phyloP scores from a whole-genome alignment of 176 grass and related monocot genomes.

The Oryza glumipatula region DNA sequence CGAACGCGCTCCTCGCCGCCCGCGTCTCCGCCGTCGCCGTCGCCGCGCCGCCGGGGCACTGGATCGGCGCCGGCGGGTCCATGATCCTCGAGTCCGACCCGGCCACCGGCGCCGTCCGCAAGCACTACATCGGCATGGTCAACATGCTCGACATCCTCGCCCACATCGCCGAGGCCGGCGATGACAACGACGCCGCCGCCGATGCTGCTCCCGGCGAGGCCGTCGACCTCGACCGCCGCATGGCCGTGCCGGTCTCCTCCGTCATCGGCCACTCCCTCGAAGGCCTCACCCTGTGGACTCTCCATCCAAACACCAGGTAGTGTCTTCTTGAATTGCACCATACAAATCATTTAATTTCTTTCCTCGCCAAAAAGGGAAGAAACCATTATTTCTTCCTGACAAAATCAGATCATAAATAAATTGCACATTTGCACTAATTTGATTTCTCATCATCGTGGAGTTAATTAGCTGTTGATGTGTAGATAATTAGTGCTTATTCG shows the following conservation, averaged over 20 bases:
- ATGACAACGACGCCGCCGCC: background rate
- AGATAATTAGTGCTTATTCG: too few species aligned
- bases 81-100: conserved; percentile 91
- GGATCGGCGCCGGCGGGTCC: conserved; percentile 87
- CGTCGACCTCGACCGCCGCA: conserved; percentile 48
- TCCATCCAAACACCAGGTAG: conserved; percentile 77
- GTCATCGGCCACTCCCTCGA: conserved; percentile 82
- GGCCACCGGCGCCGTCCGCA: conserved; percentile 73
- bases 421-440: background rate
- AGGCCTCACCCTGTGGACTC: conserved; percentile 83
- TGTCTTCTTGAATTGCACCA: background rate
- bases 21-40: conserved; percentile 64
- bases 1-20: conserved; percentile 68
- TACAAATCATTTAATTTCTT: background rate
- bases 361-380: background rate
- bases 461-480: background rate
- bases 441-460: background rate
- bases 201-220: background rate
- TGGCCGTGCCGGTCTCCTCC: conserved; percentile 76
- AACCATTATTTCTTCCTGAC: background rate
- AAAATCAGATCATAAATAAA: background rate
- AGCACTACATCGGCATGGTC: conserved; percentile 98
- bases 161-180: conserved; percentile 60
- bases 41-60: conserved; percentile 76
- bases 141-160: conserved; percentile 85